phyloP scores from a whole-genome alignment of 2,329 filamentous ascomycete species.

The Alternaria sp. region DNA sequence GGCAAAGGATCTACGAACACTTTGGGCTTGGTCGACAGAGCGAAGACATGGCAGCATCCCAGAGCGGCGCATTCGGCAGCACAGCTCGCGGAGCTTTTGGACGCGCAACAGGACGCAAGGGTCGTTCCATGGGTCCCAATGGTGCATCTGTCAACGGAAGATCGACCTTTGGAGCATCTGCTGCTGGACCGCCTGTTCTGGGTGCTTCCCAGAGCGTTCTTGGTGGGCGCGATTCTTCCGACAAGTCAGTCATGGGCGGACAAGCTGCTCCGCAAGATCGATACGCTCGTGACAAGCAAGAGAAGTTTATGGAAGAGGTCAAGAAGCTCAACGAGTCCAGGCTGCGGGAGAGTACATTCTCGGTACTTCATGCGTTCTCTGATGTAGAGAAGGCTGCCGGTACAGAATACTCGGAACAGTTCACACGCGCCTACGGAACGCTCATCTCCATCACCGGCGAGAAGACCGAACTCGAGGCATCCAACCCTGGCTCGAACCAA shows the following conservation, averaged over 20 bases:
- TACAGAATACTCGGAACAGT: conserved; percentile 74
- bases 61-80: conserved; percentile 44
- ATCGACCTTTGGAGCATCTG: conserved; percentile 66
- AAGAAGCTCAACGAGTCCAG: conserved; percentile 78
- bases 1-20: conserved; percentile 92
- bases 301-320: conserved; percentile 78
- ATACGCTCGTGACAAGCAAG: conserved; percentile 82
- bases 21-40: conserved; percentile 74
- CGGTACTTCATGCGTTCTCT: conserved; percentile 77
- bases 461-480: conserved; percentile 59
- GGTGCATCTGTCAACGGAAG: conserved; percentile 40
- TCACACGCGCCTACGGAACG: conserved; percentile 83
- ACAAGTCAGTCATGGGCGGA: conserved; percentile 58
- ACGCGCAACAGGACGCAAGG: conserved; percentile 51
- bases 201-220: conserved; percentile 70
- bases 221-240: conserved; percentile 69
- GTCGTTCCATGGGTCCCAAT: conserved; percentile 47
- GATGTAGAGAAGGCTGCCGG: conserved; percentile 73
- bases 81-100: conserved; percentile 60
- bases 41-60: conserved; percentile 47
- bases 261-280: conserved; percentile 70
- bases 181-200: conserved; percentile 80
- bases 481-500: conserved; percentile 63
- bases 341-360: conserved; percentile 69
- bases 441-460: conserved; percentile 81